Percentiles rank a stretch among this genome's conserved stretches.
These are phyloP conservation scores for Fomitopsis serialis DNA, from an alignment of 768 basidiomycete genomes.

Conservation along the genomic window DNA sequence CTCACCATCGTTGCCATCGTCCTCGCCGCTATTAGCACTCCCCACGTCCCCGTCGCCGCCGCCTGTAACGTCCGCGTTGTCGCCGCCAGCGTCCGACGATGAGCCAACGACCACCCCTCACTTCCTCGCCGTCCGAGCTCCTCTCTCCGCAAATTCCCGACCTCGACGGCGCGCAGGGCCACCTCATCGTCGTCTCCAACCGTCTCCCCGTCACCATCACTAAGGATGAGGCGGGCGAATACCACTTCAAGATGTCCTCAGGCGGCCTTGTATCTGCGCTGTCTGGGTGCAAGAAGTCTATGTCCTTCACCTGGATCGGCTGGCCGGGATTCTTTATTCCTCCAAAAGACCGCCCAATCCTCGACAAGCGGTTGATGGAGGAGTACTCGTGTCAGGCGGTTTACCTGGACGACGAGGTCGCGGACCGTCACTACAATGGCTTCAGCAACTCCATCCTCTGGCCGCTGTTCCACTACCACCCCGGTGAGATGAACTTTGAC, in stretches of 20 bases:
- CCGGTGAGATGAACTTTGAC: slow-evolving; percentile 99
- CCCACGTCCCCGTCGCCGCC: neutral
- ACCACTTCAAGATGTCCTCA: slow-evolving; percentile 98
- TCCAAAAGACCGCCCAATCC: slow-evolving; percentile 80
- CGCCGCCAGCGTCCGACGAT: neutral
- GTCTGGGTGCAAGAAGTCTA: slow-evolving; percentile 95
- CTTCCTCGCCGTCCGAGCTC: neutral
- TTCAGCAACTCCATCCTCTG: slow-evolving; percentile 99
- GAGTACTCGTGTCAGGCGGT: slow-evolving; percentile 98
- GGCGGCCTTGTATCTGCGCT: slow-evolving; percentile 97
- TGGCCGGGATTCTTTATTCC: slow-evolving; percentile 97
- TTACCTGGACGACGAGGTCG: slow-evolving; percentile 95
- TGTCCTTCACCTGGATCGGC: slow-evolving; percentile 97
- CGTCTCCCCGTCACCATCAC: slow-evolving; percentile 93
- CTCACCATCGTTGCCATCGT: neutral
- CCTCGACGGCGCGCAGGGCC: slow-evolving; percentile 41
- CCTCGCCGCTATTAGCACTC: too few relatives aligned
- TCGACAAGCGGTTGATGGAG: slow-evolving; percentile 88
- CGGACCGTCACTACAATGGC: slow-evolving; percentile 97
- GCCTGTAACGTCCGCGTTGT: neutral
- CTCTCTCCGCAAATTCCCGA: slow-evolving; percentile 7
- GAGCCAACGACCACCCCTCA: neutral
- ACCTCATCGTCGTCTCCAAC: slow-evolving; percentile 94
- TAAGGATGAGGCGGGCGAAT: slow-evolving; percentile 88
- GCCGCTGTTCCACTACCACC: slow-evolving; percentile 99